A percentile compares a stretch with the other conserved stretches of the same genome.
phyloP scores from a whole-genome alignment of 208 protist genomes.

The Trichomonas vaginalis region DNA sequence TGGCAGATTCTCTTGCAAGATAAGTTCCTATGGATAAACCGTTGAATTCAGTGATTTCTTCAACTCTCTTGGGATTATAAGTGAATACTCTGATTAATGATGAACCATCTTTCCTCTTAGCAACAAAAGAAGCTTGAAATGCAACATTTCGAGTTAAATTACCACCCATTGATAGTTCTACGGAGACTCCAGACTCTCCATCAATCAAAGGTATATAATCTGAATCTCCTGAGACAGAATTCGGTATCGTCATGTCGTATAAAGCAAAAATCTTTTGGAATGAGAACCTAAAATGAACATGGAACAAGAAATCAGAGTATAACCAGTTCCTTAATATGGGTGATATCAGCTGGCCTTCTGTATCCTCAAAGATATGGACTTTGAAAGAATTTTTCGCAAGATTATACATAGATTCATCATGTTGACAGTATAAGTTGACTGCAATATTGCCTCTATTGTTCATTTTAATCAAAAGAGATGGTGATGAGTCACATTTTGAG shows the following conservation, averaged over 20 bases:
- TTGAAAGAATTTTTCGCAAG: not conserved
- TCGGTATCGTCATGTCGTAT: not conserved
- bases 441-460: not conserved
- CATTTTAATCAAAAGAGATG: not conserved
- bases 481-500: not conserved
- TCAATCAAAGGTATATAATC: not conserved
- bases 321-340: not conserved
- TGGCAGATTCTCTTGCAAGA: not conserved
- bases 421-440: not conserved
- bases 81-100: not conserved
- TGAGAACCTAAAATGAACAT: not conserved
- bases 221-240: not conserved
- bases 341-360: not conserved
- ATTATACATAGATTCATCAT: not conserved
- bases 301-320: not conserved
- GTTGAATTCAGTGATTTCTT: not conserved
- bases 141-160: not conserved
- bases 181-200: not conserved
- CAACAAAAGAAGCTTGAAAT: not conserved
- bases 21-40: not conserved
- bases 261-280: not conserved
- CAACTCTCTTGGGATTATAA: not conserved
- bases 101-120: not conserved
- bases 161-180: not conserved
- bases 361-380: not conserved